Evolutionary conservation across 2,329 filamentous ascomycete species (phyloP).

Genomic region (Paecilomyces formosus): DNA sequence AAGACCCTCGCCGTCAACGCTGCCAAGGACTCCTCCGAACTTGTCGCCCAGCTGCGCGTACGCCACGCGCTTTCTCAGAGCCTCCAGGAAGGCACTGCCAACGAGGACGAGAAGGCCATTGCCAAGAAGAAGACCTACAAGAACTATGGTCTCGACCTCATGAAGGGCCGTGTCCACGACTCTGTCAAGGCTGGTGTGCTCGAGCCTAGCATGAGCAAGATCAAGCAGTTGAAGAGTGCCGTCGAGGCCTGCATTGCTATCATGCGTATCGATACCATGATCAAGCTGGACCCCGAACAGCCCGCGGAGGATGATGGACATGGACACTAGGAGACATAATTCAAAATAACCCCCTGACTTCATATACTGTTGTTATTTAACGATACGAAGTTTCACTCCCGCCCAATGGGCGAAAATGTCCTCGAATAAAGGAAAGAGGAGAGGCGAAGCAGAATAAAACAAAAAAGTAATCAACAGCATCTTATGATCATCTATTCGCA

Average conservation of each 20-base stretch:
- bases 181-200: constrained; percentile 90
- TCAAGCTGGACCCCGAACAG: constrained; percentile 92
- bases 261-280: constrained; percentile 98
- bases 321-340: constrained; percentile 54
- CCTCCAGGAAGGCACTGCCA: constrained; percentile 69
- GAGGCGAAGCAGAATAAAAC: not conserved
- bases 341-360: not conserved
- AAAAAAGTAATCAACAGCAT: not conserved
- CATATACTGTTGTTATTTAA: constrained; percentile 3
- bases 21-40: constrained; percentile 89
- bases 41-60: constrained; percentile 90
- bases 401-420: not conserved
- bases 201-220: constrained; percentile 96
- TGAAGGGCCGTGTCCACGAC: constrained; percentile 83
- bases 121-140: constrained; percentile 96
- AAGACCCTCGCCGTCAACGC: constrained; percentile 97
- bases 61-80: constrained; percentile 91
- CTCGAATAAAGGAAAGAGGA: not conserved
- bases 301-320: constrained; percentile 71
- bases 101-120: constrained; percentile 78
- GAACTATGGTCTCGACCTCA: constrained; percentile 93
- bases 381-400: not conserved
- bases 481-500: not conserved
- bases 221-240: constrained; percentile 95
- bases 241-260: constrained; percentile 98